Evolutionary conservation across 805 yeast species (phyloP), one percentile per base, ranked within the genome.

Genomic region (Metschnikowia arizonensis): DNA sequence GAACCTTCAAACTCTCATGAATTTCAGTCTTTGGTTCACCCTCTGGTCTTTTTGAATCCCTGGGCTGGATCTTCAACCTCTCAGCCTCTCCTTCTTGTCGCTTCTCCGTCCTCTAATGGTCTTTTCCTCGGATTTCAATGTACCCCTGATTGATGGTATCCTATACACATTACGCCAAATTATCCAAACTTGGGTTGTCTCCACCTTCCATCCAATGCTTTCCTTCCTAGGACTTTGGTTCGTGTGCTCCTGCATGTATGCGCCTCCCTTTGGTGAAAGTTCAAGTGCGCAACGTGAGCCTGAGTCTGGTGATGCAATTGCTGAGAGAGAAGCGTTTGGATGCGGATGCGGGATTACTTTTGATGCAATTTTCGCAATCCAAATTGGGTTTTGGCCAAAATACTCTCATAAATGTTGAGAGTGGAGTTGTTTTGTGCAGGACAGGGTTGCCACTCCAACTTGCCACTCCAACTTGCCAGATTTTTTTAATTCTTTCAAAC

Each of bases 241-340:
- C n/a, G 18, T 14, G 25, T 18, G 40, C 32, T 28, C 34, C 34
- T 29, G 42, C 42, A 30, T 39, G 34, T 29, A 39, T 21, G 42
- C 28, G 21, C 34, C 2, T 30, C n/a, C 5, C 23, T 39, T 6
- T 28, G 34, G 21, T 39, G 42, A 3, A 19, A 24, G 14, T 39
- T 39, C 42, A 39, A 21, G 23, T 39, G 28, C 15, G 42, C 42
- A 30, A 29, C 21, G 19, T 30, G 42, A 21, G 21, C 3, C 14
- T 30, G n/a, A n/a, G n/a, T n/a, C n/a, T 28, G 14, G 29, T 28
- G 7, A 29, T 23, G 29, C 26, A 28, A 8, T 17, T n/a, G 17
- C 25, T 9, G 24, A 28, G 26, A n/a, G 18, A 37, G 12, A 36
- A 5, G 31, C 12, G 32, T 10, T 36, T 26, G 11, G 12, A 17